Evolutionary conservation across 179 eudicot species (phyloP).

Genomic region (Drosera spatulata): DNA sequence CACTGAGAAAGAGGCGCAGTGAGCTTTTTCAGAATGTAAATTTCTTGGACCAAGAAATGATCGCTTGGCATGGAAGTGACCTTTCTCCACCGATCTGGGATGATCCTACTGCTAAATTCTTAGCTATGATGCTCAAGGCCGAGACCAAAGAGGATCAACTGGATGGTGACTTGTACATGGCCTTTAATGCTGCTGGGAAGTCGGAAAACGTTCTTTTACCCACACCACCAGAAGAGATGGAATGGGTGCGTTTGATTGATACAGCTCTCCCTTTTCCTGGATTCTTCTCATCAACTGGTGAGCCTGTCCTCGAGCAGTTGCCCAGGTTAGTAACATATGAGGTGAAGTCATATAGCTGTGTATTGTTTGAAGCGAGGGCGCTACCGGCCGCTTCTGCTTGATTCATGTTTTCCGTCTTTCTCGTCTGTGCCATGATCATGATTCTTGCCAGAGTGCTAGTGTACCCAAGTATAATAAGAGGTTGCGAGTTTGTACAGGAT

Average conservation of each 20-base stretch:
- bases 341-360: slow-evolving; percentile 74
- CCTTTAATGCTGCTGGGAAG: slow-evolving; percentile 45
- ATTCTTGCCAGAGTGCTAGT: too few relatives aligned
- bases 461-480: too few relatives aligned
- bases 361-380: slow-evolving; percentile 47
- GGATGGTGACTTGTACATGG: slow-evolving; percentile 58
- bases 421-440: too few relatives aligned
- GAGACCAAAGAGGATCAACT: slow-evolving; percentile 13
- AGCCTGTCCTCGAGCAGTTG: slow-evolving; percentile 42
- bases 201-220: slow-evolving; percentile 50
- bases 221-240: slow-evolving; percentile 31
- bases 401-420: too few relatives aligned
- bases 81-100: slow-evolving; percentile 70
- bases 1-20: slow-evolving; percentile 46
- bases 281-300: slow-evolving; percentile 54
- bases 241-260: slow-evolving; percentile 77
- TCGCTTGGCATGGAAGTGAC: slow-evolving; percentile 52
- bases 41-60: slow-evolving; percentile 53
- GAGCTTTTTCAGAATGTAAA: slow-evolving; percentile 65
- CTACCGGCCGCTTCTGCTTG: too few relatives aligned
- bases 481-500: too few relatives aligned
- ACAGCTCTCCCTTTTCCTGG: slow-evolving; percentile 80
- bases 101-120: slow-evolving; percentile 53
- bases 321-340: slow-evolving; percentile 40
- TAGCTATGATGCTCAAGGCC: slow-evolving; percentile 65